Conservation (phyloP, 139 green algal species). For the Volvox africanus region DNA sequence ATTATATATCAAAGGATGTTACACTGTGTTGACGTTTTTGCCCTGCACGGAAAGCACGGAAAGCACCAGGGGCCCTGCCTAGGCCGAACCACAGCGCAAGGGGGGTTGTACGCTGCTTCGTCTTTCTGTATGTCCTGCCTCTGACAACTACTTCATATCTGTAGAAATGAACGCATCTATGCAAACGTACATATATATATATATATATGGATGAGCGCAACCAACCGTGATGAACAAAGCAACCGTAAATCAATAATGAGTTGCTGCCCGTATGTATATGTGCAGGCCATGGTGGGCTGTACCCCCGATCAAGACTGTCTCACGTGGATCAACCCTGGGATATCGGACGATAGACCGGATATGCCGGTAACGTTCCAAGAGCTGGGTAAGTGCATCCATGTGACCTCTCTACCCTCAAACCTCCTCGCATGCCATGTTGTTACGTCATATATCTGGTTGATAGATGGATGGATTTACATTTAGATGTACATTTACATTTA, state of each 20-base stretch:
- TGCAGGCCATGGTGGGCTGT: background rate
- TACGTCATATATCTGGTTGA: too few relatives aligned
- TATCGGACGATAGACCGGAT: background rate
- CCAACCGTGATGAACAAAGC: background rate
- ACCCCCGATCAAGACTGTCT: background rate
- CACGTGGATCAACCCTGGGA: background rate
- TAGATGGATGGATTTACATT: too few relatives aligned
- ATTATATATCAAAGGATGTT: too few relatives aligned
- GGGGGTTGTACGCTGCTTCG: too few relatives aligned
- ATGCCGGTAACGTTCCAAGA: background rate
- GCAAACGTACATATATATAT: background rate
- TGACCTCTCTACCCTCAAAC: too few relatives aligned
- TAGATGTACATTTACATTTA: background rate
- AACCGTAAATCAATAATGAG: background rate
- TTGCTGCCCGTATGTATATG: background rate
- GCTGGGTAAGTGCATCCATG: background rate
- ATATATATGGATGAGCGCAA: background rate
- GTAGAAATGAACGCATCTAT: background rate
- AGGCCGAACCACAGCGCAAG: too few relatives aligned
- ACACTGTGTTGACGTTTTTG: too few relatives aligned
- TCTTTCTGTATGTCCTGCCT: too few relatives aligned
- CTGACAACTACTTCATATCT: too few relatives aligned
- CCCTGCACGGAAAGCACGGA: too few relatives aligned
- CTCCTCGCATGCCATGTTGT: too few relatives aligned
- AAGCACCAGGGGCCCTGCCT: too few relatives aligned